Base-by-base conservation (phyloP, 345 rosid genomes). In the Trapa incisa region DNA sequence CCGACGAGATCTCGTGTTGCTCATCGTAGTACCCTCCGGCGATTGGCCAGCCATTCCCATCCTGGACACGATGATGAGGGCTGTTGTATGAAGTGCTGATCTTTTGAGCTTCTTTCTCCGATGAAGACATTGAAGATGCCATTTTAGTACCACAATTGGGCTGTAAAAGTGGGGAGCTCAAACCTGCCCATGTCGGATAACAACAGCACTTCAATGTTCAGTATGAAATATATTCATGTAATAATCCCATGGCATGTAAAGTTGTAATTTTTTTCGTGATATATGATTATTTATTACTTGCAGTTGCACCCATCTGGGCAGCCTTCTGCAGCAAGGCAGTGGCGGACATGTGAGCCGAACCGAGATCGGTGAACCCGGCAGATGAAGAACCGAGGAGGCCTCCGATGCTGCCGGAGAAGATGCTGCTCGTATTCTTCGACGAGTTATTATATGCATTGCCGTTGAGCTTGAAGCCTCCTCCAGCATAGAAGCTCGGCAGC, bases 321-420 rank as follows among this genome's bases (percentile, higher is more conserved):
- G 82, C 84, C 54, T 83, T 83, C 67, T 83, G 87, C 60, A 85
- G 66, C 70, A 85, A 68, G 5, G 81, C 85, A 0, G 87, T 85
- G 12, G 87, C 89, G 0, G 89, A 83, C 78, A 85, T 74, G 37
- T 65, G 45, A 56, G 35, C 42, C 16, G 42, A 38, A 36, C 33
- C 29, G 29, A 58, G 1, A 33, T 33, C 15, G 38, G 63, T 12
- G 11, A 58, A 58, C 38, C 63, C 35, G 5, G 63, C 38, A 64
- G 67, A 2, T 39, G 47, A 37, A n/a, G 67, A 64, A 35, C 67
- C 50, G 10, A 64, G 67, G 47, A 64, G 67, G 29, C 67, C 41
- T 37, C 67, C 48, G 14, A 37, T 37, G 47, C 29, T 14, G 43
- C 47, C 39, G 5, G 66, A 37, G 66, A 64, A 64, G 47, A 64